Conservation (phyloP, 176 grass and related monocot species). For the Stipa capillata region DNA sequence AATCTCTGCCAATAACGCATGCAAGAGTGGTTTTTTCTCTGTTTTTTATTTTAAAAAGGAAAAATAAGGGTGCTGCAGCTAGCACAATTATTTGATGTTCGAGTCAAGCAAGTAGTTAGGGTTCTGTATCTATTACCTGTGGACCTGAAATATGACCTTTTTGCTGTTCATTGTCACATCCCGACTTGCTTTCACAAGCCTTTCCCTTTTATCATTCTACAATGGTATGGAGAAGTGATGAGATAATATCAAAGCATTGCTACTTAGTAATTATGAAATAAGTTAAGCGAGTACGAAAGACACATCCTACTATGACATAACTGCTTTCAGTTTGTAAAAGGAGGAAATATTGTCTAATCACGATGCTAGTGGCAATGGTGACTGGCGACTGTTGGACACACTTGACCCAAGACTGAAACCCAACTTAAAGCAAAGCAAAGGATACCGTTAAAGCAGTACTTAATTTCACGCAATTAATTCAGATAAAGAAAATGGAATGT, state of each 20-base stretch:
- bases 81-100: neutral
- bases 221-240: constrained; percentile 8
- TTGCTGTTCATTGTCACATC: constrained; percentile 99
- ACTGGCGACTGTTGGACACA: neutral
- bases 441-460: neutral
- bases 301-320: neutral
- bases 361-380: neutral
- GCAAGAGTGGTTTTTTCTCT: neutral
- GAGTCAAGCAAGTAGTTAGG: constrained; percentile 2
- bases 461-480: neutral
- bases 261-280: neutral
- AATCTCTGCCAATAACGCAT: neutral
- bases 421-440: neutral
- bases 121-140: constrained; percentile 47
- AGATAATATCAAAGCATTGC: neutral
- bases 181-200: constrained; percentile 91
- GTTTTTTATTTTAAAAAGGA: too few species aligned
- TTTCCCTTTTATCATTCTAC: constrained; percentile 98
- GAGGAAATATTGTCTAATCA: neutral
- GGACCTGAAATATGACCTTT: constrained; percentile 98
- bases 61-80: neutral
- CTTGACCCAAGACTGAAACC: neutral
- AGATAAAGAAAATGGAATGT: neutral
- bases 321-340: neutral
- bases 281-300: neutral